Percentiles rank a stretch among this genome's conserved stretches.
Evolutionary conservation across 352 stramenopile genomes (phyloP).

Genomic region (Ophiocytium majus): DNA sequence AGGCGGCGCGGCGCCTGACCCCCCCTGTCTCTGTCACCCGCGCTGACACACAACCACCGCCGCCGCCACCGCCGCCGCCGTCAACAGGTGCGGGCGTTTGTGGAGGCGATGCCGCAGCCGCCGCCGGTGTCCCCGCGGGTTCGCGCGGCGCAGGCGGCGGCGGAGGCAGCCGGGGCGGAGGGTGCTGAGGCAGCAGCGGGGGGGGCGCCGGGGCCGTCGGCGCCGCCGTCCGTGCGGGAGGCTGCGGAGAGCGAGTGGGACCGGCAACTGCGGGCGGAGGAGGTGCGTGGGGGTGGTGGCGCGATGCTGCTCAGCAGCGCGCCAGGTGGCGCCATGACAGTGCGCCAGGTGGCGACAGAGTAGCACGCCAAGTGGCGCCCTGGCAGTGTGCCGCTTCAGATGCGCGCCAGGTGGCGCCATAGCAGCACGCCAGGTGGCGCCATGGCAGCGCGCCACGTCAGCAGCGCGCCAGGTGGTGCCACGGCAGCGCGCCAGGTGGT

Average conservation of each 20-base stretch:
- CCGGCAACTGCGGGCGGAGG: neutral
- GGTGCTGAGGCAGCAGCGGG: neutral
- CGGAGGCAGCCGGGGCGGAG: neutral
- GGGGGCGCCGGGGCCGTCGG: neutral
- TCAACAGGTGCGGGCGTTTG: neutral
- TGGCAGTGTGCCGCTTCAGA: too few species aligned
- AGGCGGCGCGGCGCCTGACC: too few species aligned
- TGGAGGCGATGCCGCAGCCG: neutral
- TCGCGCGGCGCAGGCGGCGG: neutral
- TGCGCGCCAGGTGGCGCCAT: too few species aligned
- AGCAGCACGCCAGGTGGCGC: too few species aligned
- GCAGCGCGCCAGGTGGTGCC: too few species aligned
- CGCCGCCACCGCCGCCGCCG: neutral
- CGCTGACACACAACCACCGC: too few species aligned
- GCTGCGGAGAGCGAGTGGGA: conserved; percentile 16
- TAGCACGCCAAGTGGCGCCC: too few species aligned
- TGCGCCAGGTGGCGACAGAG: too few species aligned
- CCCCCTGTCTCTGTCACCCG: too few species aligned
- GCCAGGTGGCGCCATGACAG: too few species aligned
- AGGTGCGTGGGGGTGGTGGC: neutral
- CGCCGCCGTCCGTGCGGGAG: neutral
- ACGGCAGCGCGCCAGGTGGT: too few species aligned
- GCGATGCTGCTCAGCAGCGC: neutral
- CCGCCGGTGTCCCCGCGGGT: neutral
- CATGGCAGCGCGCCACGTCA: too few species aligned